A percentile compares a stretch with the other conserved stretches of the same genome.
phyloP scores from a whole-genome alignment of 352 stramenopile genomes.

The Globisporangium cederbergense region DNA sequence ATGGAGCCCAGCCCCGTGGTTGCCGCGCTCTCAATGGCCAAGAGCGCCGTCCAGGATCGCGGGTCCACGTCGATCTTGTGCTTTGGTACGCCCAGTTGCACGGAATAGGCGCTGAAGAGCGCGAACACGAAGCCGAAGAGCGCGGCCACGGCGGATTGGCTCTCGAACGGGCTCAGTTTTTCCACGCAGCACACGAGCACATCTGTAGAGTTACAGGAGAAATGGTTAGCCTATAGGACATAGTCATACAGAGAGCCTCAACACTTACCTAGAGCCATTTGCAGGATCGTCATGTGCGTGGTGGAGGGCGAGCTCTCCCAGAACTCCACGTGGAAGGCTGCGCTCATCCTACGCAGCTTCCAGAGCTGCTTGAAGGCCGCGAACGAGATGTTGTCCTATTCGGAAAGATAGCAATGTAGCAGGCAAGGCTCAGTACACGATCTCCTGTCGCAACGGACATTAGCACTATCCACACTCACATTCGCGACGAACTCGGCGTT shows the following conservation, averaged over 20 bases:
- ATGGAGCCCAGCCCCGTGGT: conserved; percentile 19
- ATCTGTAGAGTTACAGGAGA: conserved; percentile 18
- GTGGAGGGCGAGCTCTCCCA: conserved; percentile 58
- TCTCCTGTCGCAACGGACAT: too few species aligned
- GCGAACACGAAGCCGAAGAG: conserved; percentile 52
- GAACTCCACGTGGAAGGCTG: conserved; percentile 73
- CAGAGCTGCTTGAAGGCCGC: conserved; percentile 49
- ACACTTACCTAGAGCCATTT: conserved; percentile 37
- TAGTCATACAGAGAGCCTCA: not conserved
- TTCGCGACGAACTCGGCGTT: conserved; percentile 30
- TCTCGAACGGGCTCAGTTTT: conserved; percentile 23
- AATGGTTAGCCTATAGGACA: not conserved
- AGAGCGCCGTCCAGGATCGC: conserved; percentile 35
- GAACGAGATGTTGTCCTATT: conserved; percentile 34
- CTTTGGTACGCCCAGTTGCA: conserved; percentile 54
- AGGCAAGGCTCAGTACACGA: not conserved
- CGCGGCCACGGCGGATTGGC: conserved; percentile 9
- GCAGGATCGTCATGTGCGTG: conserved; percentile 56
- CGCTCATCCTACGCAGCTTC: conserved; percentile 38
- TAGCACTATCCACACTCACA: conserved; percentile 10
- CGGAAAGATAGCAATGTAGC: not conserved
- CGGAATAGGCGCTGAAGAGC: conserved; percentile 57
- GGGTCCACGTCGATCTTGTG: conserved; percentile 64
- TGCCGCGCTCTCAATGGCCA: conserved; percentile 32
- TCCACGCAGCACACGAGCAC: conserved; percentile 39